Conservation (phyloP, 345 rosid species). For the Garcia nutans region DNA sequence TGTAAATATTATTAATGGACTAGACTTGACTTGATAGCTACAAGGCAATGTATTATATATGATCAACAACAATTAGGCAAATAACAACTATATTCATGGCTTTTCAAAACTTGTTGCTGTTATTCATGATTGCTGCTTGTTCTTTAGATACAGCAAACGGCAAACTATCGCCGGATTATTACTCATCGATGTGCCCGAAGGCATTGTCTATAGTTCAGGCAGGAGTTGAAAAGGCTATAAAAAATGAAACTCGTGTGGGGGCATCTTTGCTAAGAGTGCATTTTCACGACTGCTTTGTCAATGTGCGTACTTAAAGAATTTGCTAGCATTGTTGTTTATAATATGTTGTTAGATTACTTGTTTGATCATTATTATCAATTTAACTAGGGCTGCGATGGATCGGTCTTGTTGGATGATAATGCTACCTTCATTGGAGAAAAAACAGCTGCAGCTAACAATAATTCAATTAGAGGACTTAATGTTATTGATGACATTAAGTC, state of each 20-base stretch:
- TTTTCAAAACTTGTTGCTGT: background rate
- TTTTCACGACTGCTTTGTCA: constrained; percentile 55
- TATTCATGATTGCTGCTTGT: constrained; percentile 2
- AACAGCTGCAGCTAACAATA: constrained; percentile 12
- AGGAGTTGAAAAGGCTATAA: constrained; percentile 26
- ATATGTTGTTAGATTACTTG: too few relatives aligned
- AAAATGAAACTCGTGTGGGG: constrained; percentile 32
- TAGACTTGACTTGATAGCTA: background rate
- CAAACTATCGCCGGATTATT: constrained; percentile 32
- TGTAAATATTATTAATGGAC: background rate
- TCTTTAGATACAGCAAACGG: constrained; percentile 4
- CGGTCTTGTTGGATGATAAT: constrained; percentile 25
- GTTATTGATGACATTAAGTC: constrained; percentile 23
- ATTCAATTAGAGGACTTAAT: constrained; percentile 25
- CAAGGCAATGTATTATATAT: background rate
- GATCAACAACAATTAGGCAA: too few relatives aligned
- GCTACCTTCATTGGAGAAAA: constrained; percentile 18
- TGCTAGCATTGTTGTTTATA: too few relatives aligned
- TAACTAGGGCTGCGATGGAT: constrained; percentile 28
- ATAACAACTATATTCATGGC: background rate
- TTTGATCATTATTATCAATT: background rate
- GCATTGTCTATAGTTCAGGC: constrained; percentile 26
- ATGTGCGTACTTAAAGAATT: constrained; percentile 20
- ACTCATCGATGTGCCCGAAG: constrained; percentile 31
- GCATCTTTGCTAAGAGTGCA: constrained; percentile 46